Evolutionary conservation across 352 stramenopile species (phyloP).

Genomic region (Phytophthora boehmeriae): DNA sequence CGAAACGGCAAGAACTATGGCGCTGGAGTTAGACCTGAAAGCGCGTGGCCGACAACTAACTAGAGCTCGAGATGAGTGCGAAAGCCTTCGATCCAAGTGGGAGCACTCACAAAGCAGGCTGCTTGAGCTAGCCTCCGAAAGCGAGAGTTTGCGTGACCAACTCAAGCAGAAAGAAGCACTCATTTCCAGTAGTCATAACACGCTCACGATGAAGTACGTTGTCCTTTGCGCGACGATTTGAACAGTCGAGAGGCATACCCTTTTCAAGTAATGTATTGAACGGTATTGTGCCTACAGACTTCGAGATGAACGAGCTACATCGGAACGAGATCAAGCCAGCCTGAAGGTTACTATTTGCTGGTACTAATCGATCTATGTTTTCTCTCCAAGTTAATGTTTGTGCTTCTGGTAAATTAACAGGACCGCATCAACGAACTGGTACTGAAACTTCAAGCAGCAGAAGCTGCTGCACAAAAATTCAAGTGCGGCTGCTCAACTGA

Average conservation of each 20-base stretch:
- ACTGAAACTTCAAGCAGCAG: slow-evolving; percentile 64
- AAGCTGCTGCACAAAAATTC: slow-evolving; percentile 41
- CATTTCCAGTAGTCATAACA: slow-evolving; percentile 65
- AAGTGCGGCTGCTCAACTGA: slow-evolving; percentile 8
- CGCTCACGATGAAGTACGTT: slow-evolving; percentile 56
- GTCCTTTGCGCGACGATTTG: neutral
- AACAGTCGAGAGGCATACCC: too few relatives aligned
- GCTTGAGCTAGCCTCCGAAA: slow-evolving; percentile 53
- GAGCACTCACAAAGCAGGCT: slow-evolving; percentile 67
- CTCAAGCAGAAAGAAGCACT: slow-evolving; percentile 77
- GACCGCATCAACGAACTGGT: slow-evolving; percentile 57
- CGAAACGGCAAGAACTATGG: slow-evolving; percentile 43
- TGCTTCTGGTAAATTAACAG: slow-evolving; percentile 13
- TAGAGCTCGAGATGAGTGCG: slow-evolving; percentile 54
- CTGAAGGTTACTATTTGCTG: slow-evolving; percentile 43
- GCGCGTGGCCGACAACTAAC: slow-evolving; percentile 47
- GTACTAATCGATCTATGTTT: neutral
- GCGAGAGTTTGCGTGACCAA: slow-evolving; percentile 66
- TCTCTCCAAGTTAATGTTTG: neutral
- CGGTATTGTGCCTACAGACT: slow-evolving; percentile 33
- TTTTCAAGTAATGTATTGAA: neutral
- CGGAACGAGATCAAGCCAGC: slow-evolving; percentile 50
- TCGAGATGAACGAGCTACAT: slow-evolving; percentile 57
- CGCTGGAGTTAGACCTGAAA: slow-evolving; percentile 68
- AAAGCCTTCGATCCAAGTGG: slow-evolving; percentile 52